phyloP scores from a whole-genome alignment of 1,139 yeast species.

The Candida tetrigidarum region DNA sequence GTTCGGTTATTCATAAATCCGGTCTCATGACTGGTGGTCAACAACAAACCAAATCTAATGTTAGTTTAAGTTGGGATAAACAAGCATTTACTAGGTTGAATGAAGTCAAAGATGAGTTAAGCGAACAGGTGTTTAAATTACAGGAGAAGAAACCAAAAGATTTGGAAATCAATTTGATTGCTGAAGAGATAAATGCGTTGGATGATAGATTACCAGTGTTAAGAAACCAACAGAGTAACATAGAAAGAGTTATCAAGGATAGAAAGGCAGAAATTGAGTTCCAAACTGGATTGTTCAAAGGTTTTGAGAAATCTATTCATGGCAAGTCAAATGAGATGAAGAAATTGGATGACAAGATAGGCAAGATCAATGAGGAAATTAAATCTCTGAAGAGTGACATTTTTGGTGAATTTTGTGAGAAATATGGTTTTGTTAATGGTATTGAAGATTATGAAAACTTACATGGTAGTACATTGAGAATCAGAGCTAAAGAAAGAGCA shows the following conservation, averaged over 20 bases:
- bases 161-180: slow-evolving; percentile 56
- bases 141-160: slow-evolving; percentile 57
- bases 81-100: slow-evolving; percentile 64
- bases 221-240: slow-evolving; percentile 51
- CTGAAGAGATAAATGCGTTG: slow-evolving; percentile 56
- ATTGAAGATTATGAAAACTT: slow-evolving; percentile 70
- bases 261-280: slow-evolving; percentile 58
- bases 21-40: slow-evolving; percentile 95
- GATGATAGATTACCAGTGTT: slow-evolving; percentile 60
- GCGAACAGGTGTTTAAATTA: slow-evolving; percentile 55
- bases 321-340: slow-evolving; percentile 26
- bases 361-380: slow-evolving; percentile 30
- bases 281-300: slow-evolving; percentile 34
- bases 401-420: slow-evolving; percentile 58
- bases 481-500: slow-evolving; percentile 65
- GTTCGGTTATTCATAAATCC: slow-evolving; percentile 81
- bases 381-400: slow-evolving; percentile 45
- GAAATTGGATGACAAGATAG: slow-evolving; percentile 35
- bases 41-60: slow-evolving; percentile 37
- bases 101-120: slow-evolving; percentile 63
- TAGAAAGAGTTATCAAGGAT: slow-evolving; percentile 59
- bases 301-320: slow-evolving; percentile 22
- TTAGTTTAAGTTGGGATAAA: slow-evolving; percentile 68
- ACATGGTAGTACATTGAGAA: slow-evolving; percentile 65
- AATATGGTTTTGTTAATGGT: slow-evolving; percentile 52